Base-by-base conservation (phyloP, 352 stramenopile genomes). In the Phytopythium vexans region DNA sequence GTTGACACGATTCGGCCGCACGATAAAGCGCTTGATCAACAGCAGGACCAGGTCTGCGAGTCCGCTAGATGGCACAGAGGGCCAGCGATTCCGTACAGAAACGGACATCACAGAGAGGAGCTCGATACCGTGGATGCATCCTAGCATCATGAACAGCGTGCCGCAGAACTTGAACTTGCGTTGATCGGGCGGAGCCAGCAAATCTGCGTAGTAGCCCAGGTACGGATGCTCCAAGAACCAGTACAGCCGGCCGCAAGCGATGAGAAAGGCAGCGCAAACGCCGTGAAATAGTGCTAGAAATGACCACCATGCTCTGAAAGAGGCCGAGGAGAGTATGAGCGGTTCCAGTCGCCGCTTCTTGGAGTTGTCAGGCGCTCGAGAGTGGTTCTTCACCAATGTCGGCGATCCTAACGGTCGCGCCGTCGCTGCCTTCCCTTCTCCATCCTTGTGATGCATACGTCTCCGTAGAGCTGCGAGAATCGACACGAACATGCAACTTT, bases 131-230 rank as follows among this genome's bases (percentile, higher is more conserved):
- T 64, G 59, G 9, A 31, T 37, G 3, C 15, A n/a, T 4, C 31
- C 62, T 9, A 67, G 16, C 0, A 57, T 4, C 7, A 49, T 50
- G 10, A 70, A 60, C 6, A 37, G 16, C 6, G 46, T 41, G 3
- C 53, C 54, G 3, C 54, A 45, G 6, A 31, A 1, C 10, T 62
- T 48, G 45, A 64, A 67, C 12, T 49, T 40, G 3, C 40, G 11
- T 6, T 34, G 8, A 1, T 37, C 41, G 6, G 14, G 36, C 4
- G 67, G 53, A 0, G 41, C 39, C 14, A 73, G 52, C n/a, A 76
- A 32, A 1, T 57, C 32, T 1, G 60, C 57, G 48, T 72, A 72
- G 50, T 73, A 76, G 10, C 31, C 43, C 44, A 73, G 66, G 51
- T 57, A 72, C n/a, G 60, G 63, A 1, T 64, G 48, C 15, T 60